phyloP scores from a whole-genome alignment of 1,139 yeast species.

The Lodderomyces metapsilosis region DNA sequence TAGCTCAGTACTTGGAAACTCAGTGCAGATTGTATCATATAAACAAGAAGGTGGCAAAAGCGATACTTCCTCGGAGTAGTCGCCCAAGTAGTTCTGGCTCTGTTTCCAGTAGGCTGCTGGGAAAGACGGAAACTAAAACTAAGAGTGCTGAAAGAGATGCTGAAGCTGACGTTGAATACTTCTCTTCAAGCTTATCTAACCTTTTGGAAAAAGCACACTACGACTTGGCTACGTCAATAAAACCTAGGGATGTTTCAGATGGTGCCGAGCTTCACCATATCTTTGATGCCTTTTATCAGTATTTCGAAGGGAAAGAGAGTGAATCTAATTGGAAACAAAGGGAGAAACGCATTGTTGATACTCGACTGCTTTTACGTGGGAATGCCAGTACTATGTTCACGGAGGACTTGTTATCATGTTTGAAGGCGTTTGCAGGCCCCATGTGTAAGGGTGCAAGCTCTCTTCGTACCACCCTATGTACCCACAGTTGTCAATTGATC shows the following conservation, averaged over 20 bases:
- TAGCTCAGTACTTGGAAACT: background rate
- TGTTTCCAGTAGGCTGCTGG: background rate
- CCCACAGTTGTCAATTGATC: conserved; percentile 74
- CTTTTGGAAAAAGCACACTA: conserved; percentile 24
- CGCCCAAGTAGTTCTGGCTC: background rate
- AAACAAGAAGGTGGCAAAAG: background rate
- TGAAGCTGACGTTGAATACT: background rate
- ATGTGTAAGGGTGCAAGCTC: conserved; percentile 69
- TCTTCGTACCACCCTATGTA: conserved; percentile 77
- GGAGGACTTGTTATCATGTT: conserved; percentile 39
- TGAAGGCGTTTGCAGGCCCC: conserved; percentile 55
- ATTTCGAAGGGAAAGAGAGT: conserved; percentile 78
- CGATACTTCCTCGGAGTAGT: background rate
- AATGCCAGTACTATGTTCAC: conserved; percentile 39
- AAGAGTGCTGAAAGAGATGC: background rate
- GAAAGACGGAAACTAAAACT: background rate
- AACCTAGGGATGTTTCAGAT: conserved; percentile 17
- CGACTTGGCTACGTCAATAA: conserved; percentile 25
- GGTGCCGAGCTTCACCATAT: conserved; percentile 19
- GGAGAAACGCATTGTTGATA: conserved; percentile 56
- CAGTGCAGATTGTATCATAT: background rate
- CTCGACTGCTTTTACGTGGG: conserved; percentile 65
- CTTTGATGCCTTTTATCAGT: conserved; percentile 21
- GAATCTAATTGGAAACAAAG: conserved; percentile 84
- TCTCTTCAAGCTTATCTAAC: conserved; percentile 5